Evolutionary conservation across 805 yeast species (phyloP).

Genomic region (Danielozyma ontarioensis): DNA sequence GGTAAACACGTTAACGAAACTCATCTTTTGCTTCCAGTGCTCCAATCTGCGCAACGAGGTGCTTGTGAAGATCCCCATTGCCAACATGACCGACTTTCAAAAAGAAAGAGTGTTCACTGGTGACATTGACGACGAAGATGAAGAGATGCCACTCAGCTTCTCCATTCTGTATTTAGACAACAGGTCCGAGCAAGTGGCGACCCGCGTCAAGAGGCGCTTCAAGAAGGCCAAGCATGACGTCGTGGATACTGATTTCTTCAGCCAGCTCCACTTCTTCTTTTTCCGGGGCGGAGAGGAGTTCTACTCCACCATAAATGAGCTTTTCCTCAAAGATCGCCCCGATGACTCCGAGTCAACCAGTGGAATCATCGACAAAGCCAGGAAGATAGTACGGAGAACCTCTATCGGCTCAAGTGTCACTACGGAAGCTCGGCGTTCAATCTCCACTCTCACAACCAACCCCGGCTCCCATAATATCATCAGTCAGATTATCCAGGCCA

Average conservation of each 20-base stretch:
- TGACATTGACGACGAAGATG: slow-evolving; percentile 33
- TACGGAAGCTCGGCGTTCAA: slow-evolving; percentile 3
- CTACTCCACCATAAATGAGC: slow-evolving; percentile 31
- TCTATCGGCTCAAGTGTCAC: background rate
- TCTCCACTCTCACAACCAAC: slow-evolving; percentile 9
- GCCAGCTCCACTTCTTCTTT: slow-evolving; percentile 44
- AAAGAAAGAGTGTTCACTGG: slow-evolving; percentile 46
- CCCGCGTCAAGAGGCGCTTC: slow-evolving; percentile 2
- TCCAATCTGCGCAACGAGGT: slow-evolving; percentile 69
- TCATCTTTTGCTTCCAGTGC: slow-evolving; percentile 58
- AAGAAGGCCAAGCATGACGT: slow-evolving; percentile 6
- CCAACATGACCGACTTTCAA: slow-evolving; percentile 58
- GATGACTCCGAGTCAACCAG: background rate
- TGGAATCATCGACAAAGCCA: slow-evolving; percentile 5
- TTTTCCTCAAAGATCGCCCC: slow-evolving; percentile 1
- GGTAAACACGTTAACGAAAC: slow-evolving; percentile 70
- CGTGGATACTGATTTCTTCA: slow-evolving; percentile 3
- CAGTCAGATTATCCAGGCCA: slow-evolving; percentile 5
- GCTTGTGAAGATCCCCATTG: slow-evolving; percentile 69
- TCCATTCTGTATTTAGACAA: slow-evolving; percentile 48
- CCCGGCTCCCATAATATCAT: slow-evolving; percentile 7
- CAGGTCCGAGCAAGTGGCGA: slow-evolving; percentile 2
- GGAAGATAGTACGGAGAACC: slow-evolving; percentile 4
- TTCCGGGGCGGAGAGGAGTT: slow-evolving; percentile 47
- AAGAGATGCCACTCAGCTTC: slow-evolving; percentile 29